Percentiles rank a stretch among this genome's conserved stretches.
These are phyloP conservation scores for Cystobasidium ongulense DNA, from an alignment of 768 basidiomycete species.

Conservation along the genomic window DNA sequence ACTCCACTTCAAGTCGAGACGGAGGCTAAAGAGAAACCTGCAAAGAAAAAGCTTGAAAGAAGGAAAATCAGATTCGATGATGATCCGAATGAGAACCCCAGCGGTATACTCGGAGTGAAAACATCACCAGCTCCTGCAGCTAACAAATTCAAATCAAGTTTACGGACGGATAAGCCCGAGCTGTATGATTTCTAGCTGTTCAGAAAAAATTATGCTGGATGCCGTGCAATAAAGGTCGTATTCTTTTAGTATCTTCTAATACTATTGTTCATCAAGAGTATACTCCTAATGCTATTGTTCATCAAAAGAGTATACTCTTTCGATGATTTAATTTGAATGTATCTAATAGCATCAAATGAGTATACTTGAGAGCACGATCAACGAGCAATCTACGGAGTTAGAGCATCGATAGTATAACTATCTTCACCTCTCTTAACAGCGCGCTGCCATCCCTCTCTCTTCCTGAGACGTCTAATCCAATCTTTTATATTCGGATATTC, in stretches of 20 bases:
- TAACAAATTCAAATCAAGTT: neutral
- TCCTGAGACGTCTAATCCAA: conserved; percentile 11
- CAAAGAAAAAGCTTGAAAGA: conserved; percentile 24
- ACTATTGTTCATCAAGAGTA: no score
- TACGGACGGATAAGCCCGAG: conserved; percentile 23
- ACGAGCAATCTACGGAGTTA: neutral
- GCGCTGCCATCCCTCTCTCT: conserved; percentile 15
- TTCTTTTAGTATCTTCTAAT: no score
- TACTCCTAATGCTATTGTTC: no score
- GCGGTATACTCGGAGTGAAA: neutral
- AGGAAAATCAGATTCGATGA: conserved; percentile 25
- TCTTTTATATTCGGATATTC: conserved; percentile 5
- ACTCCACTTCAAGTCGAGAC: neutral
- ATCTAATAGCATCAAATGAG: no score
- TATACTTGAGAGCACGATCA: no score
- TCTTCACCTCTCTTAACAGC: conserved; percentile 14
- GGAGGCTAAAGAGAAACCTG: neutral
- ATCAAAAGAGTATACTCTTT: no score
- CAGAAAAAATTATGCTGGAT: neutral
- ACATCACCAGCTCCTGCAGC: neutral
- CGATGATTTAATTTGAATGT: no score
- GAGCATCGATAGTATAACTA: conserved; percentile 17
- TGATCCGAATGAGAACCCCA: conserved; percentile 29
- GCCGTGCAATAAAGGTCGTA: neutral
- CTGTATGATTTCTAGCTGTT: conserved; percentile 27